phyloP scores from a whole-genome alignment of 140 eudicot genomes.

The Erigeron philadelphicus region DNA sequence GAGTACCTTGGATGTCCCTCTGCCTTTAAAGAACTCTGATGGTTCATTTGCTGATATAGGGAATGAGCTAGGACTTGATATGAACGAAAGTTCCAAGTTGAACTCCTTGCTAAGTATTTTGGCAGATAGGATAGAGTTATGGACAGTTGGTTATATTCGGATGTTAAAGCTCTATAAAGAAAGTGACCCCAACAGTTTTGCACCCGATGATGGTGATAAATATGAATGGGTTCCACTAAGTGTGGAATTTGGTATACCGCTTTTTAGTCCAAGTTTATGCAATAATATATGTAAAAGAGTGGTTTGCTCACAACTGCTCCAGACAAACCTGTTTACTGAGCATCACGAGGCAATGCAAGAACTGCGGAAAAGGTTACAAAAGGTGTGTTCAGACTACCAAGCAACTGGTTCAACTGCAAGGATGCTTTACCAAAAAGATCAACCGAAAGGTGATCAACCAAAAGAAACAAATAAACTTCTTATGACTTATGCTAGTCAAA shows the following conservation, averaged over 20 bases:
- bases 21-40: conserved; percentile 76
- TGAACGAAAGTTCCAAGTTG: conserved; percentile 45
- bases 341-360: conserved; percentile 95
- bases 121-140: conserved; percentile 59
- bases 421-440: conserved; percentile 83
- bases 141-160: conserved; percentile 92
- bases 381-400: conserved; percentile 73
- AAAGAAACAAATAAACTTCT: conserved; percentile 53
- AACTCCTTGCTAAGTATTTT: conserved; percentile 46
- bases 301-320: conserved; percentile 75
- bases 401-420: conserved; percentile 90
- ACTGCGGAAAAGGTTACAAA: conserved; percentile 61
- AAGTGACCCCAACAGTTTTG: conserved; percentile 42
- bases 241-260: conserved; percentile 86
- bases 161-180: conserved; percentile 65
- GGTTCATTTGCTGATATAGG: conserved; percentile 71
- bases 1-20: conserved; percentile 66
- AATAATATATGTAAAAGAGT: conserved; percentile 70
- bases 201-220: conserved; percentile 58
- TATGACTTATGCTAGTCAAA: conserved; percentile 90
- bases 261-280: conserved; percentile 86
- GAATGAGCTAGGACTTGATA: conserved; percentile 64
- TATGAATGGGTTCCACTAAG: conserved; percentile 90
- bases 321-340: conserved; percentile 57
- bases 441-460: conserved; percentile 61